Evolutionary conservation across 768 basidiomycete species (phyloP).

Genomic region (Podaxis sp.): DNA sequence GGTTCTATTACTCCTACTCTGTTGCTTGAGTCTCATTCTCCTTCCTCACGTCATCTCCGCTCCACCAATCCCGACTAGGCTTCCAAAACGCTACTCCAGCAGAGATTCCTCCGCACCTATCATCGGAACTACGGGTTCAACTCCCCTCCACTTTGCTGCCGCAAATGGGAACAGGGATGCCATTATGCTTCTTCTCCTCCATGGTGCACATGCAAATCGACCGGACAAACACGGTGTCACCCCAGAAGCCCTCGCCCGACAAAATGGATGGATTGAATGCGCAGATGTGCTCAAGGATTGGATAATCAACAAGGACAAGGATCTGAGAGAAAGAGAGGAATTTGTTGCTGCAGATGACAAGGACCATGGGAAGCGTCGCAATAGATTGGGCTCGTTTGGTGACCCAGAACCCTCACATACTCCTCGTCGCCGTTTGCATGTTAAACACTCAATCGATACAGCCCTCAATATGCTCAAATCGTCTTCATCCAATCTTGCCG

Average conservation of each 20-base stretch:
- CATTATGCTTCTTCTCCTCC: slow-evolving; percentile 76
- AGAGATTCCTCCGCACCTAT: slow-evolving; percentile 68
- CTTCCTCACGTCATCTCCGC: slow-evolving; percentile 18
- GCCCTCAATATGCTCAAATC: slow-evolving; percentile 56
- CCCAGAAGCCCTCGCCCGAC: slow-evolving; percentile 78
- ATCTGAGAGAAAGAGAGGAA: slow-evolving; percentile 54
- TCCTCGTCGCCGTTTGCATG: slow-evolving; percentile 53
- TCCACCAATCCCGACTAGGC: slow-evolving; percentile 36
- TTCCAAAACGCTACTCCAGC: slow-evolving; percentile 70
- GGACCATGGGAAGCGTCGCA: neutral
- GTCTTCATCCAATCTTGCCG: slow-evolving; percentile 32
- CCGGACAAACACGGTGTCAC: slow-evolving; percentile 92
- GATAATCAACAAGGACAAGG: slow-evolving; percentile 59
- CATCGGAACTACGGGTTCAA: slow-evolving; percentile 83
- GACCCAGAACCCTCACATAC: slow-evolving; percentile 30
- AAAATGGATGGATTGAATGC: slow-evolving; percentile 78
- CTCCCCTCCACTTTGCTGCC: slow-evolving; percentile 95
- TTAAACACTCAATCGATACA: slow-evolving; percentile 81
- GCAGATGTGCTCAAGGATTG: slow-evolving; percentile 73
- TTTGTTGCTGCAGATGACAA: slow-evolving; percentile 21
- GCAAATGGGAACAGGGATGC: slow-evolving; percentile 88
- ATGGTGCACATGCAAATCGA: slow-evolving; percentile 79
- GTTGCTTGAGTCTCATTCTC: slow-evolving; percentile 10
- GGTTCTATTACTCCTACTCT: slow-evolving; percentile 17
- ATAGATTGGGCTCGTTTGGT: slow-evolving; percentile 12